Percentiles rank a stretch among this genome's conserved stretches.
phyloP scores from a whole-genome alignment of 2,329 filamentous ascomycete genomes.

The Tolypocladium tundrense region DNA sequence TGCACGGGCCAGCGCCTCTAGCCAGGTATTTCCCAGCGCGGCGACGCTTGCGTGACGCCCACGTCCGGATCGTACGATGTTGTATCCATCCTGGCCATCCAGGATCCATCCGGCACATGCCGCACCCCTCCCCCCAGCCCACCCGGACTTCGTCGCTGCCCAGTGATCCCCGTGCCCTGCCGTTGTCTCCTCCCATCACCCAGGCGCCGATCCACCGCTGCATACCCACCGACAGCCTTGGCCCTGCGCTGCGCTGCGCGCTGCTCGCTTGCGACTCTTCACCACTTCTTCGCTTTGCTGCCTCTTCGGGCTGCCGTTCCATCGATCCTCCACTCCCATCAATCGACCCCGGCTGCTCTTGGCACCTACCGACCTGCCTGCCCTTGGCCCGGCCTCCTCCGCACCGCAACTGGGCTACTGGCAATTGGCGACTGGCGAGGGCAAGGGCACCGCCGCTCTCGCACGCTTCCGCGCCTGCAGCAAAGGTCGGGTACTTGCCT shows the following conservation, averaged over 20 bases:
- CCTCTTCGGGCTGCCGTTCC: background rate
- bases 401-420: background rate
- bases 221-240: background rate
- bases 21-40: background rate
- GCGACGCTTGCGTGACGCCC: background rate
- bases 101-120: constrained; percentile 4
- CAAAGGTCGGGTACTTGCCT: background rate
- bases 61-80: constrained; percentile 6
- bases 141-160: background rate
- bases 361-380: background rate
- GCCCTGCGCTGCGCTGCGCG: too few relatives aligned
- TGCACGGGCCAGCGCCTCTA: background rate
- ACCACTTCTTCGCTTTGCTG: background rate
- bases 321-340: background rate
- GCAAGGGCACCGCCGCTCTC: background rate
- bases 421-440: too few relatives aligned
- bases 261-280: background rate
- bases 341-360: background rate
- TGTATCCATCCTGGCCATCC: background rate
- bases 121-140: background rate
- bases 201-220: background rate
- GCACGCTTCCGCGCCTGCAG: background rate
- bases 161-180: background rate
- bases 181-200: background rate
- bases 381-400: background rate